A percentile compares a stretch with the other conserved stretches of the same genome.
These are phyloP conservation scores for Candida argentea DNA, from an alignment of 805 yeast genomes.

Conservation along the genomic window DNA sequence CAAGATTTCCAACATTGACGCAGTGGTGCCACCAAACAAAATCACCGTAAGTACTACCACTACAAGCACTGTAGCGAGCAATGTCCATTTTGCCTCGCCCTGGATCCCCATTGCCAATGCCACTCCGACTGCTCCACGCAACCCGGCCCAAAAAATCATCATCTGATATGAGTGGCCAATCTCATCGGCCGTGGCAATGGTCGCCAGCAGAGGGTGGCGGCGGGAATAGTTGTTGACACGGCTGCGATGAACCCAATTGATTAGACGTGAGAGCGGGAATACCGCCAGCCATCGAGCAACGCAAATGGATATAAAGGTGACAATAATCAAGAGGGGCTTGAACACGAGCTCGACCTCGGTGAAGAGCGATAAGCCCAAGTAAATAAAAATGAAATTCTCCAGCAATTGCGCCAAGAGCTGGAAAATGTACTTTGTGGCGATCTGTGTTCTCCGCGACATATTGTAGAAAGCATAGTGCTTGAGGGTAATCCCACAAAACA, in stretches of 20 bases:
- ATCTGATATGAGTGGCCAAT: constrained; percentile 92
- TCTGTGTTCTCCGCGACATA: constrained; percentile 95
- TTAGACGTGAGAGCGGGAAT: constrained; percentile 78
- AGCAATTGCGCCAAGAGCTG: constrained; percentile 90
- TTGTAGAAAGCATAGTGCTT: constrained; percentile 96
- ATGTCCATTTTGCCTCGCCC: constrained; percentile 83
- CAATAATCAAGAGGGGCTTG: constrained; percentile 85
- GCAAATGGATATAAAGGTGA: constrained; percentile 84
- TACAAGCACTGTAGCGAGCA: constrained; percentile 89
- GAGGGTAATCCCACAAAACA: constrained; percentile 93
- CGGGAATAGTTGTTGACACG: constrained; percentile 35
- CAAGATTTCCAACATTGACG: constrained; percentile 92
- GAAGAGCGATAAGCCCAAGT: constrained; percentile 85
- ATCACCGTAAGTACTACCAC: constrained; percentile 95
- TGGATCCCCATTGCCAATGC: constrained; percentile 96
- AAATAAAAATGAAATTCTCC: constrained; percentile 93
- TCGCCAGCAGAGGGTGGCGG: constrained; percentile 24
- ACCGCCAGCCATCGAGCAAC: constrained; percentile 96
- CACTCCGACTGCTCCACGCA: constrained; percentile 98
- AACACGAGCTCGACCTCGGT: constrained; percentile 94
- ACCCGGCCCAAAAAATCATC: constrained; percentile 99
- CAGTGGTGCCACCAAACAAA: constrained; percentile 96
- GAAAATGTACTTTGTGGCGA: constrained; percentile 90
- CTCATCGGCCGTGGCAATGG: constrained; percentile 57
- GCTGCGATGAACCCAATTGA: constrained; percentile 68